Percentiles rank a stretch among this genome's conserved stretches.
Conservation (phyloP, 768 basidiomycete species). For the Zangia roseola region DNA sequence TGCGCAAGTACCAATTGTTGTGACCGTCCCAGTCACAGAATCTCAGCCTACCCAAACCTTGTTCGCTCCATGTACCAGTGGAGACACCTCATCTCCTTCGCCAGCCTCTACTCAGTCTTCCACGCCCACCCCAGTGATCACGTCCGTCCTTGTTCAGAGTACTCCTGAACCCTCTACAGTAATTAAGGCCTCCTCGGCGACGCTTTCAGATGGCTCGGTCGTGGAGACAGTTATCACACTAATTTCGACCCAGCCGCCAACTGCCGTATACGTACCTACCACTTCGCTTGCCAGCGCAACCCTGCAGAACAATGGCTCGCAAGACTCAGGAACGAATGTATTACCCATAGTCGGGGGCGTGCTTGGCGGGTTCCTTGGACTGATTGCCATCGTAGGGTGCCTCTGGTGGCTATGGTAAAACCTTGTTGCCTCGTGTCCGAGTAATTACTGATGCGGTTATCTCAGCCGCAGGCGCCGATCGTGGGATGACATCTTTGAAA, state of each 20-base stretch:
- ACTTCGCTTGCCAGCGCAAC: conserved; percentile 13
- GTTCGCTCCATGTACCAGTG: conserved; percentile 39
- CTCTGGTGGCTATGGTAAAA: conserved; percentile 54
- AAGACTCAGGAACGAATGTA: conserved; percentile 30
- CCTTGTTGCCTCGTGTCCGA: conserved; percentile 1
- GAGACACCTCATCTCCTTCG: conserved; percentile 7
- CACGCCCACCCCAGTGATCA: conserved; percentile 13
- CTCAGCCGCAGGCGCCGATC: conserved; percentile 43
- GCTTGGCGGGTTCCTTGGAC: conserved; percentile 53
- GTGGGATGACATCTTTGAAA: conserved; percentile 55
- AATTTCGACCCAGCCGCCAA: conserved; percentile 36
- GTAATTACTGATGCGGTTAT: conserved; percentile 8
- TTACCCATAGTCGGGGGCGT: conserved; percentile 54
- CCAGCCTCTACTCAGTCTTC: conserved; percentile 8
- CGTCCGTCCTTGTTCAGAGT: conserved; percentile 27
- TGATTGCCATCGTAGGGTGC: conserved; percentile 42
- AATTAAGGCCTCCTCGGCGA: conserved; percentile 34
- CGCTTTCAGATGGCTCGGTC: conserved; percentile 42
- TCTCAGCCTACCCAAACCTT: conserved; percentile 38
- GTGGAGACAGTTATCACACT: conserved; percentile 35
- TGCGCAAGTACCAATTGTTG: conserved; percentile 42
- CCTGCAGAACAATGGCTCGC: conserved; percentile 13
- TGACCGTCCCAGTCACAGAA: conserved; percentile 33
- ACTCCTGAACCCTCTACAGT: conserved; percentile 34
- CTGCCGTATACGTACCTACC: conserved; percentile 27